A percentile compares a stretch with the other conserved stretches of the same genome.
phyloP scores from a whole-genome alignment of 108 stramenopile species.

The Nitzschia sp. region DNA sequence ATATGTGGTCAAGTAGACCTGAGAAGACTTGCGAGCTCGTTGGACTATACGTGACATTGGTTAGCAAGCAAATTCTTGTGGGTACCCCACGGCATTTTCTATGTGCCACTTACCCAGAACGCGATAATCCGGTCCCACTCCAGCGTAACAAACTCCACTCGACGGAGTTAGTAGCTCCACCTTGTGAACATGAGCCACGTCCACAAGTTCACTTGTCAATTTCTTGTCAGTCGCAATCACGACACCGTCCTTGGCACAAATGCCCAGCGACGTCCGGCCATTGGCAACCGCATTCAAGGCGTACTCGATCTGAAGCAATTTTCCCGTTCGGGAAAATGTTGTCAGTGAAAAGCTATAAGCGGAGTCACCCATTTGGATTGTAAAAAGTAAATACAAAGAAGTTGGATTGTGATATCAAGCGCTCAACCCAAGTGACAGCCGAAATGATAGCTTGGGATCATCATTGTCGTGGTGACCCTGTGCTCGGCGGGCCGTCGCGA shows the following conservation, averaged over 20 bases:
- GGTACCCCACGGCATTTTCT: not conserved
- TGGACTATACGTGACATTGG: conserved; percentile 69
- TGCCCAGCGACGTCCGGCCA: conserved; percentile 96
- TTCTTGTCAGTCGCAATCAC: conserved; percentile 99
- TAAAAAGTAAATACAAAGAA: too few relatives aligned
- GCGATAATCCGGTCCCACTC: conserved; percentile 98
- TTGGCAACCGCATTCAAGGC: conserved; percentile 98
- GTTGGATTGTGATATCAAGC: conserved; percentile 3
- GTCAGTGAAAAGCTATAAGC: conserved; percentile 98
- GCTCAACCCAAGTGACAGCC: not conserved
- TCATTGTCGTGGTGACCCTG: too few relatives aligned
- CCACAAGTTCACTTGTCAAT: conserved; percentile 86
- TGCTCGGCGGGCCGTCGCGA: too few relatives aligned
- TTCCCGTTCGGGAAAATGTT: conserved; percentile 97
- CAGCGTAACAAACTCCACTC: conserved; percentile 95
- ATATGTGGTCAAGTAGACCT: conserved; percentile 91
- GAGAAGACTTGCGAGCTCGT: conserved; percentile 93
- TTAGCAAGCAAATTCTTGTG: too few relatives aligned
- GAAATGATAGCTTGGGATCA: too few relatives aligned
- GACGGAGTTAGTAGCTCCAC: conserved; percentile 88
- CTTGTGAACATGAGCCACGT: conserved; percentile 86
- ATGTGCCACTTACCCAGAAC: conserved; percentile 79
- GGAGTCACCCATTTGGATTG: conserved; percentile 88
- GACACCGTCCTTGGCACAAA: conserved; percentile 96
- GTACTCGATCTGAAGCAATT: conserved; percentile 99